A percentile compares a stretch with the other conserved stretches of the same genome.
Evolutionary conservation across 2,329 filamentous ascomycete species (phyloP).

Genomic region (Scopulariopsis brevicaulis): DNA sequence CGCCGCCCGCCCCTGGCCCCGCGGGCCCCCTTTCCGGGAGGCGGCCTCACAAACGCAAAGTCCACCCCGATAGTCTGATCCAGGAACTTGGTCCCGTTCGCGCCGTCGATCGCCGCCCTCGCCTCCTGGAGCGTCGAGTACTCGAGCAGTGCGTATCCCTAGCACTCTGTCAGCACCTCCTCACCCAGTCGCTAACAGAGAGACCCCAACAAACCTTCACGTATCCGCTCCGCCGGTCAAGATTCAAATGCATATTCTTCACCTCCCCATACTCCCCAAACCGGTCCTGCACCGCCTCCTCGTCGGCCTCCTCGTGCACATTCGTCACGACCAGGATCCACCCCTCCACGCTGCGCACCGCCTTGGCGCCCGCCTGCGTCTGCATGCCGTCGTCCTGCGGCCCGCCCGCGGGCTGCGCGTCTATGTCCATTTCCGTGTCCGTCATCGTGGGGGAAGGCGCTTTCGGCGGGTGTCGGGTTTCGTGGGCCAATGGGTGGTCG

Average conservation of each 20-base stretch:
- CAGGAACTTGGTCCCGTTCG: conserved; percentile 65
- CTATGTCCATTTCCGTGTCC: conserved; percentile 41
- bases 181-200: background rate
- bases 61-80: conserved; percentile 75
- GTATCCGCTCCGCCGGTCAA: conserved; percentile 73
- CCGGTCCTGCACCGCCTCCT: conserved; percentile 70
- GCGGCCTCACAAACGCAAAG: conserved; percentile 76
- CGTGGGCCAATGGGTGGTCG: background rate
- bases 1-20: conserved; percentile 29
- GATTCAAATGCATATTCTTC: conserved; percentile 75
- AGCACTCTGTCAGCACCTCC: background rate
- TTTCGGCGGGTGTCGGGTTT: background rate
- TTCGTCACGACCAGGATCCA: conserved; percentile 85
- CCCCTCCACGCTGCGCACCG: conserved; percentile 77
- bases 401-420: conserved; percentile 21
- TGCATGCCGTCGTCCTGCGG: conserved; percentile 57
- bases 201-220: conserved; percentile 52
- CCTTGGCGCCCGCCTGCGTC: conserved; percentile 62
- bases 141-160: conserved; percentile 82
- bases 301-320: conserved; percentile 76
- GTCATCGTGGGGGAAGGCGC: conserved; percentile 26
- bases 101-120: conserved; percentile 68
- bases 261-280: conserved; percentile 81
- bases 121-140: conserved; percentile 72
- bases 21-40: conserved; percentile 34